These are phyloP conservation scores for Lodderomyces parapsilosis DNA, from an alignment of 1,139 yeast species.

Conservation along the genomic window DNA sequence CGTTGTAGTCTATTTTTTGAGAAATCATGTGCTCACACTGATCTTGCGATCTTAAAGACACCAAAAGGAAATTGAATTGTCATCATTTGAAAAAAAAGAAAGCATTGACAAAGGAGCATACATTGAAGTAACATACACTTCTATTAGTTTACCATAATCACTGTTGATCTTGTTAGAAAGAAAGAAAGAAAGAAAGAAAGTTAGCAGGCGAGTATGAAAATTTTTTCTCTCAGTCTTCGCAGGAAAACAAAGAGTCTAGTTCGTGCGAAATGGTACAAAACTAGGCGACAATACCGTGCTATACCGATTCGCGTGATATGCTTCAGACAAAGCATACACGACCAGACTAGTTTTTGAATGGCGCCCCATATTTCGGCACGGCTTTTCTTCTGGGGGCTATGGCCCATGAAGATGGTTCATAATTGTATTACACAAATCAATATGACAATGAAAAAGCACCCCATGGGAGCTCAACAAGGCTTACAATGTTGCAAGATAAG, in stretches of 20 bases:
- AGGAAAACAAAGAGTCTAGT: too few relatives aligned
- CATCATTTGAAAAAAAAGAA: slow-evolving; percentile 1
- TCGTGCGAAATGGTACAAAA: neutral
- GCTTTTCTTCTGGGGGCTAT: too few relatives aligned
- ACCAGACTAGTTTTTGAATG: too few relatives aligned
- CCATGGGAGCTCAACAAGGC: too few relatives aligned
- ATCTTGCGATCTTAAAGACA: slow-evolving; percentile 48
- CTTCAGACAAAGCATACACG: too few relatives aligned
- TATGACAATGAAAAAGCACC: too few relatives aligned
- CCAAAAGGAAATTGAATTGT: neutral
- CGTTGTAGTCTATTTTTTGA: slow-evolving; percentile 99
- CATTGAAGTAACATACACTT: neutral
- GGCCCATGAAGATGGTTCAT: too few relatives aligned
- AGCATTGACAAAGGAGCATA: neutral
- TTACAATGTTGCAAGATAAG: too few relatives aligned
- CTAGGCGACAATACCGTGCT: too few relatives aligned
- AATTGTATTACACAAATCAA: too few relatives aligned
- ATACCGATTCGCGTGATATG: too few relatives aligned
- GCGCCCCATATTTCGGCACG: too few relatives aligned
- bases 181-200: neutral
- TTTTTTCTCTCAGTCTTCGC: neutral
- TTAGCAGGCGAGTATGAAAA: neutral
- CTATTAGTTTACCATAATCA: neutral
- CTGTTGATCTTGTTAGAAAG: neutral
- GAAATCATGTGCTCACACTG: slow-evolving; percentile 75